phyloP scores from a whole-genome alignment of 2,329 filamentous ascomycete genomes.

The Capronia americana region DNA sequence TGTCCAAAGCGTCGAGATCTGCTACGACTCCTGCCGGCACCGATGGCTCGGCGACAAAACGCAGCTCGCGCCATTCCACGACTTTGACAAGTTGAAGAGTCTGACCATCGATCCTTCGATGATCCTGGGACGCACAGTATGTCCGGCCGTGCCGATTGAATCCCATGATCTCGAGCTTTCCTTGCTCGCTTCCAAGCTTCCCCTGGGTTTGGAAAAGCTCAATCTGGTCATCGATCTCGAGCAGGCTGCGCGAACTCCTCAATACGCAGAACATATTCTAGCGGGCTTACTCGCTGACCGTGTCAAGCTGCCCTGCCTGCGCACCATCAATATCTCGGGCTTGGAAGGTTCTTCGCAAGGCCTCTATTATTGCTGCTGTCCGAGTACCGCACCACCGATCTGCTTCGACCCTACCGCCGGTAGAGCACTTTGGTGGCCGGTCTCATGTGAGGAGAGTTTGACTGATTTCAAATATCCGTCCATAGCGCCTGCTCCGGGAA shows the following conservation, averaged over 20 bases:
- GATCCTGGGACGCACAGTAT: not conserved
- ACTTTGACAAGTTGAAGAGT: not conserved
- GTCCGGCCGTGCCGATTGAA: not conserved
- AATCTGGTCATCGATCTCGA: not conserved
- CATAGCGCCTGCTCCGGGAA: not conserved
- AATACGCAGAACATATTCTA: not conserved
- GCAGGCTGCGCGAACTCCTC: not conserved
- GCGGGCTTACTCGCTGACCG: not conserved
- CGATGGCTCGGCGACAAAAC: not conserved
- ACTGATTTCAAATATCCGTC: not conserved
- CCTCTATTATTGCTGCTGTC: not conserved
- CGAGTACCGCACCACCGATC: not conserved
- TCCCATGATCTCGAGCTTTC: not conserved
- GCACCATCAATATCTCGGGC: not conserved
- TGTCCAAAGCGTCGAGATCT: not conserved
- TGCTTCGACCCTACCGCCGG: not conserved
- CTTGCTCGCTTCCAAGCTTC: not conserved
- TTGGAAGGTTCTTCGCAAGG: not conserved
- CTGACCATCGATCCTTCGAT: not conserved
- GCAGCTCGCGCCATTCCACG: not conserved
- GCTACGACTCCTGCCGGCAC: not conserved
- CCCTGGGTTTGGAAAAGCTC: not conserved
- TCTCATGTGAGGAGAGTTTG: not conserved
- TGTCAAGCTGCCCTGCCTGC: not conserved
- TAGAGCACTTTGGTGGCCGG: not conserved